Percentiles rank a stretch among this genome's conserved stretches.
These are phyloP conservation scores for Allium cepa DNA, from an alignment of 106 monocot species.

Conservation along the genomic window DNA sequence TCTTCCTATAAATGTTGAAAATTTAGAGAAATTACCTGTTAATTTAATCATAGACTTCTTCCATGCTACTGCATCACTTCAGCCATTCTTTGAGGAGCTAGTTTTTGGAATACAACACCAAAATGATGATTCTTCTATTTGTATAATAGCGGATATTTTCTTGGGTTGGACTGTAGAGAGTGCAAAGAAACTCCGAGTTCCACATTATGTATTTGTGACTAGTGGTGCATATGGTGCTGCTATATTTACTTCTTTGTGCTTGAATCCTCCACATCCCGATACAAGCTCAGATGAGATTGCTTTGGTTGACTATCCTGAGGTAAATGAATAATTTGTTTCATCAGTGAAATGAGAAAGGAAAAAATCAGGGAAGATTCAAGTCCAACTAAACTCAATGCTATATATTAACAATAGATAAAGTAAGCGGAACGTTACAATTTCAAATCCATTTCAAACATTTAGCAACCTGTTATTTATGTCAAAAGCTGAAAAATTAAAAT, in stretches of 20 bases:
- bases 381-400: no score
- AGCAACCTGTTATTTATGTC: background rate
- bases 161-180: slow-evolving; percentile 26
- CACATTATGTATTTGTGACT: slow-evolving; percentile 31
- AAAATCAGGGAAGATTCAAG: no score
- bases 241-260: slow-evolving; percentile 12
- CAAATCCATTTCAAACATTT: background rate
- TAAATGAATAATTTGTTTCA: background rate
- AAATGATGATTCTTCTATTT: background rate
- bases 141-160: slow-evolving; percentile 33
- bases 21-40: slow-evolving; percentile 17
- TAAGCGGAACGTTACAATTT: background rate
- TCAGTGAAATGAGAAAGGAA: background rate
- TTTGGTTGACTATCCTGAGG: slow-evolving; percentile 14
- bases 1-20: slow-evolving; percentile 30
- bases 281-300: background rate
- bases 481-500: background rate
- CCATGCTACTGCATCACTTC: slow-evolving; percentile 14
- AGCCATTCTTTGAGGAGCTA: slow-evolving; percentile 20
- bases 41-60: slow-evolving; percentile 19
- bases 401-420: background rate
- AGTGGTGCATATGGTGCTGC: slow-evolving; percentile 27
- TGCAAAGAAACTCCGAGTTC: slow-evolving; percentile 13
- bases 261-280: background rate
- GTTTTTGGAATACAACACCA: slow-evolving; percentile 6